Evolutionary conservation across 495 filamentous ascomycete species (phyloP).

Genomic region (Neurospora sp.): DNA sequence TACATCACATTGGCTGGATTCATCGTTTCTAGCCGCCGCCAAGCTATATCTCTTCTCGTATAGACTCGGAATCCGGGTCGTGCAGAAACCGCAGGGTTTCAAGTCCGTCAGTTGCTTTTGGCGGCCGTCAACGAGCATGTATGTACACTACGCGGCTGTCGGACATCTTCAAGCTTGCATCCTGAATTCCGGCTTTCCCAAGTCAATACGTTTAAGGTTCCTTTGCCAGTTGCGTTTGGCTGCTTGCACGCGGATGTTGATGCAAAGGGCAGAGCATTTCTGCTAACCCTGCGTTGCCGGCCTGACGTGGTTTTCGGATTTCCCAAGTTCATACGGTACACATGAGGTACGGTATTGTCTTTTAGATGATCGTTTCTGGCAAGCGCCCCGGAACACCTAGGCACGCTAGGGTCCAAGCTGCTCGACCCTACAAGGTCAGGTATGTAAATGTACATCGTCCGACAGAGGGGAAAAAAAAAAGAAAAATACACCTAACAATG

Average conservation of each 20-base stretch:
- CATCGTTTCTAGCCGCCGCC: not conserved
- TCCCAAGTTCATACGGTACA: not conserved
- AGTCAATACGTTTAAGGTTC: not conserved
- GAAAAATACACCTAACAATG: not conserved
- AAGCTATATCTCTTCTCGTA: not conserved
- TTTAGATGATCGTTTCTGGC: not conserved
- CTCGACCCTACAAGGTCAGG: not conserved
- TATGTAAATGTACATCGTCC: not conserved
- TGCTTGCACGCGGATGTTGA: not conserved
- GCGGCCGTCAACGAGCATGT: not conserved
- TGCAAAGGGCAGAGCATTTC: not conserved
- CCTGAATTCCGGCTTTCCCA: not conserved
- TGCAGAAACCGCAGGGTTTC: not conserved
- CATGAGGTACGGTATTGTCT: not conserved
- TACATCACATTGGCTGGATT: not conserved
- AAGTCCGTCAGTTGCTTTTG: not conserved
- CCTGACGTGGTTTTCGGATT: not conserved
- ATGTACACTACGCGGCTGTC: too few species aligned
- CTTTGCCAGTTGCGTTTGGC: not conserved
- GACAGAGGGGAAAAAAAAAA: not conserved
- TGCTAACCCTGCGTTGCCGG: not conserved
- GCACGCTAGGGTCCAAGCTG: not conserved
- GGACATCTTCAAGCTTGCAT: not conserved
- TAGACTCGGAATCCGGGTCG: not conserved
- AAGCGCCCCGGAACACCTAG: not conserved